phyloP scores from a whole-genome alignment of 306 rosid genomes.

The Sophora flavescens region DNA sequence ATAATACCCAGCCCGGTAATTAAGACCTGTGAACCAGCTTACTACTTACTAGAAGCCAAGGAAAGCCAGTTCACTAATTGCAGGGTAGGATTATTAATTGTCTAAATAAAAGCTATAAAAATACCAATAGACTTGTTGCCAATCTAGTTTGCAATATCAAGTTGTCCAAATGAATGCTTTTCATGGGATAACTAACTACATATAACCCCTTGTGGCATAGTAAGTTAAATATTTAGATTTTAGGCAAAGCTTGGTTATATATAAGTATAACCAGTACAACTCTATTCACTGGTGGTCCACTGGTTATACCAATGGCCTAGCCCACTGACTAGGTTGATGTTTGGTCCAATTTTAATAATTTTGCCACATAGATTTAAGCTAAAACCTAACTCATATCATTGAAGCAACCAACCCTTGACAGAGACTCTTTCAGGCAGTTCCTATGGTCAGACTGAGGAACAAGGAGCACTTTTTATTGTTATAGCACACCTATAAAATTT shows the following conservation, averaged over 20 bases:
- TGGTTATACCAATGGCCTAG: background rate
- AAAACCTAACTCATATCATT: slow-evolving; percentile 19
- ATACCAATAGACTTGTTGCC: background rate
- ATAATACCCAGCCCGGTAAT: background rate
- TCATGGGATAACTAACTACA: background rate
- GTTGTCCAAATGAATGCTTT: background rate
- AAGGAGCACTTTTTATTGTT: slow-evolving; percentile 12
- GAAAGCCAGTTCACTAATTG: slow-evolving; percentile 10
- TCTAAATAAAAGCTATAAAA: background rate
- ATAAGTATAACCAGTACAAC: slow-evolving; percentile 16
- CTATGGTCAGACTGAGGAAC: background rate
- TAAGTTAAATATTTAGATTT: slow-evolving; percentile 23
- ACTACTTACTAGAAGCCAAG: background rate
- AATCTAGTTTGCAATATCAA: background rate
- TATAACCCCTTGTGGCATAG: background rate
- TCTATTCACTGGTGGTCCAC: slow-evolving; percentile 17
- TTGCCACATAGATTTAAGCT: slow-evolving; percentile 7
- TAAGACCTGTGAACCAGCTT: background rate
- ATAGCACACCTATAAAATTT: background rate
- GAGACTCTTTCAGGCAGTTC: slow-evolving; percentile 23
- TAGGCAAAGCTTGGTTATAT: background rate
- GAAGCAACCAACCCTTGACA: slow-evolving; percentile 35
- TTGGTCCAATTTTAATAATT: slow-evolving; percentile 21
- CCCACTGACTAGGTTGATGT: background rate
- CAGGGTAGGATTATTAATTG: background rate